Evolutionary conservation across 2,329 filamentous ascomycete species (phyloP).

Genomic region (Chalaropsis thielavioides): DNA sequence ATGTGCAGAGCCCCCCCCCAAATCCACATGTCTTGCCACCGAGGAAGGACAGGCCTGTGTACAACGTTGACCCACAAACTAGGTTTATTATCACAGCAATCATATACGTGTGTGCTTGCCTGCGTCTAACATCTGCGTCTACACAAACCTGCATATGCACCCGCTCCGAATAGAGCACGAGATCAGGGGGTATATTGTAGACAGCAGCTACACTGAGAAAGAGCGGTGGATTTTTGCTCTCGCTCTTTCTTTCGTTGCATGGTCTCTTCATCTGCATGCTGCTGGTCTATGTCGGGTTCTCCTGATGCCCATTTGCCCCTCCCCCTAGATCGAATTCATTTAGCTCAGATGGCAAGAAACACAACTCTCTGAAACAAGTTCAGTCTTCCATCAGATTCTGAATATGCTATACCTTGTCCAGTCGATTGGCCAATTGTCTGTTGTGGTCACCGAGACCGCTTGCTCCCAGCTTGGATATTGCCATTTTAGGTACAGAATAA

Average conservation of each 20-base stretch:
- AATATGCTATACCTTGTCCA: background rate
- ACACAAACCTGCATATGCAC: background rate
- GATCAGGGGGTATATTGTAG: background rate
- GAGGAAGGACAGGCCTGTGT: background rate
- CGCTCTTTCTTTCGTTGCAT: background rate
- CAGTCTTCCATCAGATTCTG: background rate
- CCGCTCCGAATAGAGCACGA: background rate
- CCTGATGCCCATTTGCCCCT: background rate
- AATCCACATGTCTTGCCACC: background rate
- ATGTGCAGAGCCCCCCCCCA: background rate
- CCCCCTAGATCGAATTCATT: background rate
- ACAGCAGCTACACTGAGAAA: background rate
- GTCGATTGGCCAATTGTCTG: background rate
- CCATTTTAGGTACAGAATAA: constrained; percentile 12
- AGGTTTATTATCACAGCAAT: background rate
- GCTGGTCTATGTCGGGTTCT: background rate
- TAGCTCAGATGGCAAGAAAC: constrained; percentile 4
- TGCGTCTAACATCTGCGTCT: background rate
- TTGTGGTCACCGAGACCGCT: background rate
- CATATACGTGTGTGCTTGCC: background rate
- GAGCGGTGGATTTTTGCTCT: background rate
- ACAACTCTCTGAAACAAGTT: background rate
- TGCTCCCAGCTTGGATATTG: background rate
- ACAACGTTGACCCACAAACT: background rate
- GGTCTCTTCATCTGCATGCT: background rate